Conservation (phyloP, 2,329 filamentous ascomycete species). For the Stagonosporopsis cucurbitacearum region DNA sequence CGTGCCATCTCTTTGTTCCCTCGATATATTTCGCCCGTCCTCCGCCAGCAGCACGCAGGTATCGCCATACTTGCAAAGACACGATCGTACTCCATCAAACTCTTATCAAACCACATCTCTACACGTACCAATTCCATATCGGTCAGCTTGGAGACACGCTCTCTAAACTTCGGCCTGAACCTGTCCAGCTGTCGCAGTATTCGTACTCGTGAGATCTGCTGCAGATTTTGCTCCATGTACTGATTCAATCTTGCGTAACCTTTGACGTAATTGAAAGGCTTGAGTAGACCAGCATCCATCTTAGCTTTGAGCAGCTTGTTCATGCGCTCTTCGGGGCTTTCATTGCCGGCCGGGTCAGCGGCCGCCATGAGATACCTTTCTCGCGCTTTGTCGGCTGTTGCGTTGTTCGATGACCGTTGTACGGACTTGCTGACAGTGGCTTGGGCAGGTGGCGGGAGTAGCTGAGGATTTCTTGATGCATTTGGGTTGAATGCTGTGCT, state of each 20-base stretch:
- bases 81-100: slow-evolving; percentile 95
- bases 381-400: slow-evolving; percentile 73
- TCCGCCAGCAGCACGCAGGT: slow-evolving; percentile 94
- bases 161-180: slow-evolving; percentile 93
- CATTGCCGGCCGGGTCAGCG: slow-evolving; percentile 85
- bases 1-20: slow-evolving; percentile 99
- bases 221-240: slow-evolving; percentile 91
- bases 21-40: slow-evolving; percentile 95
- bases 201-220: slow-evolving; percentile 82
- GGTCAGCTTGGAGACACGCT: slow-evolving; percentile 89
- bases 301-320: slow-evolving; percentile 92
- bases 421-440: slow-evolving; percentile 61
- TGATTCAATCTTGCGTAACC: slow-evolving; percentile 88
- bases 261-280: slow-evolving; percentile 98
- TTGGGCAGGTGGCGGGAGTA: slow-evolving; percentile 52
- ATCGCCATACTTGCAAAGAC: slow-evolving; percentile 99
- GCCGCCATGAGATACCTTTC: slow-evolving; percentile 96
- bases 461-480: slow-evolving; percentile 55
- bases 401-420: slow-evolving; percentile 65
- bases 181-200: slow-evolving; percentile 90
- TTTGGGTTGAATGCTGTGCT: slow-evolving; percentile 45
- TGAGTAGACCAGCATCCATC: slow-evolving; percentile 91
- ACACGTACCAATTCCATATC: slow-evolving; percentile 94
- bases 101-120: slow-evolving; percentile 99
- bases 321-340: slow-evolving; percentile 92